These are phyloP conservation scores for Trichoderma orchidacearum DNA, from an alignment of 495 filamentous ascomycete genomes.

Conservation along the genomic window DNA sequence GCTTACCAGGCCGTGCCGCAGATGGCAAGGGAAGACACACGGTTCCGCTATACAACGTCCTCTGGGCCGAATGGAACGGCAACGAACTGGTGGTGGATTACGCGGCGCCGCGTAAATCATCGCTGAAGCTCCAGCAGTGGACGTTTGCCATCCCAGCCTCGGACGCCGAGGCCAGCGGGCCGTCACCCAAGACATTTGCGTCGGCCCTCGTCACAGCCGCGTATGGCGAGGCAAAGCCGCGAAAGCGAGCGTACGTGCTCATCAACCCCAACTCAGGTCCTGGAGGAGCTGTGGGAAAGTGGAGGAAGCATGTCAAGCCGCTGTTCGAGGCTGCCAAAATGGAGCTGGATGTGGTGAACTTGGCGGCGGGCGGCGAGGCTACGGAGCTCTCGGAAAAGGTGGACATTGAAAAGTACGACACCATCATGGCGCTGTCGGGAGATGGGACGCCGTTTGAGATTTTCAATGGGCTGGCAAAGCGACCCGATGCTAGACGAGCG, in stretches of 20 bases:
- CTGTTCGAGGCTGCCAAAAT: conserved; percentile 75
- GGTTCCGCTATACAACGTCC: conserved; percentile 71
- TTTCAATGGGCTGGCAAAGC: conserved; percentile 79
- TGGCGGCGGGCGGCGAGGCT: conserved; percentile 62
- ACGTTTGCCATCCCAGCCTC: conserved; percentile 10
- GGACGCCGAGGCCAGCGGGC: conserved; percentile 24
- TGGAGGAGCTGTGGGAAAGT: conserved; percentile 61
- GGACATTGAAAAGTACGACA: conserved; percentile 70
- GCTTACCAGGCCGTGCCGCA: not conserved
- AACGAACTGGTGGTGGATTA: conserved; percentile 59
- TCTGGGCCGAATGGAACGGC: conserved; percentile 57
- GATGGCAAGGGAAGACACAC: conserved; percentile 5
- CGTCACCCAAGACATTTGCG: conserved; percentile 37
- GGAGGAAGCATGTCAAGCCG: conserved; percentile 62
- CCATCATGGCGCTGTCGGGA: conserved; percentile 78
- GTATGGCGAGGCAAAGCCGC: conserved; percentile 57
- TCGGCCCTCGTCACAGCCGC: conserved; percentile 45
- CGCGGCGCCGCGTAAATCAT: conserved; percentile 26
- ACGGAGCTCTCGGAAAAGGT: conserved; percentile 63
- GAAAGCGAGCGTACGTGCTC: conserved; percentile 71
- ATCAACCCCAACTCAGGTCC: conserved; percentile 87
- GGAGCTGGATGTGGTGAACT: conserved; percentile 60
- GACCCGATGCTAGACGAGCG: conserved; percentile 58
- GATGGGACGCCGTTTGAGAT: conserved; percentile 89
- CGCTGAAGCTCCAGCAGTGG: conserved; percentile 9